phyloP scores from a whole-genome alignment of 2,329 filamentous ascomycete genomes.

The Aschersonia sp. region DNA sequence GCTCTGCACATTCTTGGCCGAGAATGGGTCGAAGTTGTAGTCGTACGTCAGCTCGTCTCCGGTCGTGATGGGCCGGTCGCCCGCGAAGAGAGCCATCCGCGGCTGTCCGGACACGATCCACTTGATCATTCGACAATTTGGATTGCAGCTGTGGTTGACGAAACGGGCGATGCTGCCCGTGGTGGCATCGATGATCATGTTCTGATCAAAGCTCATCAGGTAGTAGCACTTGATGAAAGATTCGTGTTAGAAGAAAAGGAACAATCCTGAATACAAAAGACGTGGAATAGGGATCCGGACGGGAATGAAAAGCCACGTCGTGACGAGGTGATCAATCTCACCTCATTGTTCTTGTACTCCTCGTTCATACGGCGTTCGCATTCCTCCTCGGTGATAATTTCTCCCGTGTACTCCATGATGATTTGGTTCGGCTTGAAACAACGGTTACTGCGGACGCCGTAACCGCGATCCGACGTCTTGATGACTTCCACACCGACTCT shows the following conservation, averaged over 20 bases:
- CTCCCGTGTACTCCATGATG: constrained; percentile 95
- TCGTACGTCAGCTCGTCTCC: constrained; percentile 96
- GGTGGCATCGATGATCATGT: constrained; percentile 96
- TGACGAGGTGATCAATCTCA: constrained; percentile 19
- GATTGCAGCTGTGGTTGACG: constrained; percentile 93
- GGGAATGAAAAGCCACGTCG: no score
- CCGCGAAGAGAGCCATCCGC: constrained; percentile 92
- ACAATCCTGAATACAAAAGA: no score
- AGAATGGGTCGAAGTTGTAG: constrained; percentile 60
- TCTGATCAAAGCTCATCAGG: constrained; percentile 95
- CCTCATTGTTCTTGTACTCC: constrained; percentile 85
- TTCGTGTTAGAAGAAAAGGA: no score
- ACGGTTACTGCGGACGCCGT: constrained; percentile 82
- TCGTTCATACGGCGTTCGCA: constrained; percentile 90
- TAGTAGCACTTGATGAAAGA: constrained; percentile 65
- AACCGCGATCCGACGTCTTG: constrained; percentile 77
- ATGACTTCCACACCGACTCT: constrained; percentile 90
- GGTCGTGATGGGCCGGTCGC: constrained; percentile 77
- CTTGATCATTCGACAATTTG: constrained; percentile 96
- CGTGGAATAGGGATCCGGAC: no score
- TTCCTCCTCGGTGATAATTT: constrained; percentile 91
- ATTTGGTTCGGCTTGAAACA: constrained; percentile 83
- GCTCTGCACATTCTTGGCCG: constrained; percentile 52
- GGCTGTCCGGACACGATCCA: constrained; percentile 91
- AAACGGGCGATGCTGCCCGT: constrained; percentile 93